A percentile compares a stretch with the other conserved stretches of the same genome.
These are phyloP conservation scores for Colletotrichum musicola DNA, from an alignment of 2,329 filamentous ascomycete species.

Conservation along the genomic window DNA sequence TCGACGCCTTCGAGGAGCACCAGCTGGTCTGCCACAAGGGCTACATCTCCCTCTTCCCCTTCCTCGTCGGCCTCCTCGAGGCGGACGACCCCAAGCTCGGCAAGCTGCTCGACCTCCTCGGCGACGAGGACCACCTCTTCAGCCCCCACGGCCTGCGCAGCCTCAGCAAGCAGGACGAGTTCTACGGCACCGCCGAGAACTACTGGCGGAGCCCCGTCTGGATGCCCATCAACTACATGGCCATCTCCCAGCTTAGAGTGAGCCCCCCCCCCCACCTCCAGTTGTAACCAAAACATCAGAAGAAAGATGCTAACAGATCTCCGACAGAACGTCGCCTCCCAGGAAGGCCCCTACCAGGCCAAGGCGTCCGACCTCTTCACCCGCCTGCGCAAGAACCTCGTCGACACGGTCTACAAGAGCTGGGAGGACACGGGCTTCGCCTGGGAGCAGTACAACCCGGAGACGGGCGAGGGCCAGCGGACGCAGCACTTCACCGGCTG, in stretches of 20 bases:
- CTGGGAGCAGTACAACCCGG: conserved; percentile 98
- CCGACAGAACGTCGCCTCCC: conserved; percentile 71
- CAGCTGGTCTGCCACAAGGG: conserved; percentile 94
- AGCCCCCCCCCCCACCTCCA: conserved; percentile 50
- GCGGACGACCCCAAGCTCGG: conserved; percentile 81
- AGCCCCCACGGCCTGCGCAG: conserved; percentile 90
- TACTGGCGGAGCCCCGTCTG: conserved; percentile 97
- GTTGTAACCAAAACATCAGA: background rate
- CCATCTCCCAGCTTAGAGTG: conserved; percentile 82
- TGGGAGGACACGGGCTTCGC: conserved; percentile 96
- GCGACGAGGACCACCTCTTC: conserved; percentile 88
- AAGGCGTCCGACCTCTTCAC: conserved; percentile 82
- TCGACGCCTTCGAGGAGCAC: conserved; percentile 95
- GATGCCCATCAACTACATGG: conserved; percentile 96
- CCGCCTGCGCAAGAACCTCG: conserved; percentile 83
- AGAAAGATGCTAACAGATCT: background rate
- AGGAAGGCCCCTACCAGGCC: conserved; percentile 75
- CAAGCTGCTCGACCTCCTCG: conserved; percentile 81
- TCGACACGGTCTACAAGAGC: conserved; percentile 87
- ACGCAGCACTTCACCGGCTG: conserved; percentile 99
- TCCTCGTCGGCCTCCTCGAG: conserved; percentile 84
- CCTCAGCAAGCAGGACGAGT: conserved; percentile 83
- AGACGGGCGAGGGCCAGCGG: conserved; percentile 91
- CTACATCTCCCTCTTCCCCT: conserved; percentile 93
- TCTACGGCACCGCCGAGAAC: conserved; percentile 93